Evolutionary conservation across 495 filamentous ascomycete species (phyloP).

Genomic region (Trichoderma gamsii): DNA sequence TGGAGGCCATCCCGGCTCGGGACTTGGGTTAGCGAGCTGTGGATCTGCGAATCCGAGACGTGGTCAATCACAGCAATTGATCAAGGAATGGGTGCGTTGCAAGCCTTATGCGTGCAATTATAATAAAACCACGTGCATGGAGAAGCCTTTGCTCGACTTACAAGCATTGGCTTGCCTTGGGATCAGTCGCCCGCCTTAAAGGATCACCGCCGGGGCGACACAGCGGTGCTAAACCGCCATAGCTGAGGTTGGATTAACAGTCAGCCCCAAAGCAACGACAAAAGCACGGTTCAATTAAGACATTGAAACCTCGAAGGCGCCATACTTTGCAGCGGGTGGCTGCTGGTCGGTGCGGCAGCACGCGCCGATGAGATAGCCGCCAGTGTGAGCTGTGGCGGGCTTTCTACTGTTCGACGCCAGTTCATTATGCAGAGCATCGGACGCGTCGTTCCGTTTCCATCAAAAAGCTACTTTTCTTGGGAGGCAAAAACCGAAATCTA

Average conservation of each 20-base stretch:
- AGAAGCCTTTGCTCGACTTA: background rate
- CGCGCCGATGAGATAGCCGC: background rate
- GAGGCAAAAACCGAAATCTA: background rate
- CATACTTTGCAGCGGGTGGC: background rate
- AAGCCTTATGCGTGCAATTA: background rate
- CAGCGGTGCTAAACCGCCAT: background rate
- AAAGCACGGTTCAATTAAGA: background rate
- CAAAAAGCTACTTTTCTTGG: too few relatives aligned
- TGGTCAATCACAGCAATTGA: background rate
- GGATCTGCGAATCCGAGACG: background rate
- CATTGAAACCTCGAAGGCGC: background rate
- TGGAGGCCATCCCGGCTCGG: background rate
- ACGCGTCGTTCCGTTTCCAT: too few relatives aligned
- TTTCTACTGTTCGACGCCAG: background rate
- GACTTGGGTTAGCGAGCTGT: background rate
- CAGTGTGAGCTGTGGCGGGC: background rate
- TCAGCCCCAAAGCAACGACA: background rate
- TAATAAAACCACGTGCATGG: background rate
- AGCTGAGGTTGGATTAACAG: background rate
- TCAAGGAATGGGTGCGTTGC: background rate
- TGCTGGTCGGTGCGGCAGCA: background rate
- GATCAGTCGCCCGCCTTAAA: background rate
- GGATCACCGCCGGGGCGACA: background rate
- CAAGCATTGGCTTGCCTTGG: too few relatives aligned
- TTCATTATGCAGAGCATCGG: background rate